Evolutionary conservation across 345 rosid species (phyloP).

Genomic region (Sisymbrium altissimum): DNA sequence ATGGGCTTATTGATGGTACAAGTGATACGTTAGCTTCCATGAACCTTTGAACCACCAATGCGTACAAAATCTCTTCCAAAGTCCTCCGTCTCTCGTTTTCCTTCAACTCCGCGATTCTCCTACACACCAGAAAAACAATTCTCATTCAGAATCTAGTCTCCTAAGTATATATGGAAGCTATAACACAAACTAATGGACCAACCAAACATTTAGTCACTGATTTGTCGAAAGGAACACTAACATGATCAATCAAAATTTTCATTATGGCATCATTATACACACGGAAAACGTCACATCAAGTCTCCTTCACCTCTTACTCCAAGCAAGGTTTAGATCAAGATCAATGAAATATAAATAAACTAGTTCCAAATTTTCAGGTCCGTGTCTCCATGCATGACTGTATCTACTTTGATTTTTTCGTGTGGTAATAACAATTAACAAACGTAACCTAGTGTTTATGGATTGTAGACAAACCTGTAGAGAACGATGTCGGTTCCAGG

Average conservation of each 20-base stretch:
- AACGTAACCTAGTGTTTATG: neutral
- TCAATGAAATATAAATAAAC: neutral
- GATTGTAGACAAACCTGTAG: conserved; percentile 56
- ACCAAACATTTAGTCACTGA: neutral
- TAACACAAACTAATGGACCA: neutral
- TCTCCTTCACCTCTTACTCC: neutral
- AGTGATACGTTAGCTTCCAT: conserved; percentile 85
- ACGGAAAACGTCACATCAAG: neutral
- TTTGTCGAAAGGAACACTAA: neutral
- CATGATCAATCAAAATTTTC: neutral
- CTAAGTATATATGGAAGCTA: neutral
- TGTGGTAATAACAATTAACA: no score
- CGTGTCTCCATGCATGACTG: neutral
- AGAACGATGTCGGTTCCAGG: conserved; percentile 76
- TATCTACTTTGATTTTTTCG: neutral
- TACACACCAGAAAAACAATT: conserved; percentile 21
- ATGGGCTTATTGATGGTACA: conserved; percentile 55
- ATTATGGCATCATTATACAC: neutral
- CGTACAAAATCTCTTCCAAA: conserved; percentile 82
- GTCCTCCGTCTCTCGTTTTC: conserved; percentile 78
- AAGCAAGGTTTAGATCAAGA: neutral
- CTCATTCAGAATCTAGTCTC: conserved; percentile 3
- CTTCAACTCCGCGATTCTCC: conserved; percentile 97
- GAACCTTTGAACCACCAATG: conserved; percentile 88
- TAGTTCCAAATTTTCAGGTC: neutral